Evolutionary conservation across 306 rosid genomes (phyloP).

Genomic region (Casuarina glauca): DNA sequence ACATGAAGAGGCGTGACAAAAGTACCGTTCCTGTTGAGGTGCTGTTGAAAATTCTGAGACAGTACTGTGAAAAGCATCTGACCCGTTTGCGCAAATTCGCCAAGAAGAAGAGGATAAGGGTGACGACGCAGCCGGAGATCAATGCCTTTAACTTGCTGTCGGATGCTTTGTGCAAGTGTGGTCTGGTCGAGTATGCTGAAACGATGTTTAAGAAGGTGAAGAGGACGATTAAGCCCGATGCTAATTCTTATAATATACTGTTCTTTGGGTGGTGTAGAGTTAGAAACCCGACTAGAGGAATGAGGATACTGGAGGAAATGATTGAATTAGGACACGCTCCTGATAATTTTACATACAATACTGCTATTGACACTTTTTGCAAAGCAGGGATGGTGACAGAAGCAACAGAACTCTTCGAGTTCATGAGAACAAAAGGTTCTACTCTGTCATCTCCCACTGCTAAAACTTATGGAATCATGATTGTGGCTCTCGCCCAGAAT

Average conservation of each 20-base stretch:
- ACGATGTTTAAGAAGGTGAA: constrained; percentile 62
- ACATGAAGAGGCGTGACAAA: constrained; percentile 80
- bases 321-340: constrained; percentile 63
- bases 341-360: constrained; percentile 78
- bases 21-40: constrained; percentile 61
- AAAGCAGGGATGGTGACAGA: constrained; percentile 70
- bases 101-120: constrained; percentile 76
- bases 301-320: constrained; percentile 80
- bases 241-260: constrained; percentile 64
- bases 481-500: constrained; percentile 68
- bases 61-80: constrained; percentile 69
- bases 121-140: constrained; percentile 78
- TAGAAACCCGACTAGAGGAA: constrained; percentile 73
- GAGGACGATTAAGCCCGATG: constrained; percentile 60
- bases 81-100: constrained; percentile 83
- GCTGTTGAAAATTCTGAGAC: constrained; percentile 64
- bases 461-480: constrained; percentile 68
- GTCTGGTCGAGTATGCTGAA: constrained; percentile 79
- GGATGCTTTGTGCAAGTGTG: constrained; percentile 87
- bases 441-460: constrained; percentile 80
- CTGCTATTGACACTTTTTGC: constrained; percentile 83
- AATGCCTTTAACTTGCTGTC: constrained; percentile 76
- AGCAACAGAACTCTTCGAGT: constrained; percentile 77
- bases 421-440: constrained; percentile 83
- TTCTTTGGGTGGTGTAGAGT: constrained; percentile 97